These are phyloP conservation scores for Rubia tinctorum DNA, from an alignment of 305 asterid genomes.

Conservation along the genomic window DNA sequence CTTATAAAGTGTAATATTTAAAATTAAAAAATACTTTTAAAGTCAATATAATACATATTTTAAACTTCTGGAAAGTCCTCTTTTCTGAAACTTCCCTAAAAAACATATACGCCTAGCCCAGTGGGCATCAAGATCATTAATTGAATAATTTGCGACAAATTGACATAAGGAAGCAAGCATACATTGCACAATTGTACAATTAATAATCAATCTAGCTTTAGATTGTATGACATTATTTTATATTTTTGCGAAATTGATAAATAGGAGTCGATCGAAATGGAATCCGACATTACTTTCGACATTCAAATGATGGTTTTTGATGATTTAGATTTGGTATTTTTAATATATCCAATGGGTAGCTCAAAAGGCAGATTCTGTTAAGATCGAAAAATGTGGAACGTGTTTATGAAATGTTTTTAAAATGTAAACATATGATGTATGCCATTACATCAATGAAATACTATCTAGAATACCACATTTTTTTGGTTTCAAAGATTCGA, in stretches of 20 bases:
- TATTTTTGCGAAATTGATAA: background rate
- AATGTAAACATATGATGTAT: background rate
- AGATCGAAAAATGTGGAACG: background rate
- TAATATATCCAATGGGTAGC: too few species aligned
- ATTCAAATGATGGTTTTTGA: background rate
- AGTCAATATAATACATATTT: too few species aligned
- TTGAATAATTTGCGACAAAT: background rate
- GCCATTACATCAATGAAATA: background rate
- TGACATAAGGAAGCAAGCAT: background rate
- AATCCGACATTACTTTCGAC: slow-evolving; percentile 3
- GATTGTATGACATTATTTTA: background rate
- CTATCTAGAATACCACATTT: background rate
- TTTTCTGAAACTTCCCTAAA: too few species aligned
- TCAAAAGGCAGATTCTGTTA: slow-evolving; percentile 14
- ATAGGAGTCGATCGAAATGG: background rate
- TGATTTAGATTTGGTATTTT: too few species aligned
- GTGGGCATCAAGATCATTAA: background rate
- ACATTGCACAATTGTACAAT: background rate
- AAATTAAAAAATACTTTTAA: too few species aligned
- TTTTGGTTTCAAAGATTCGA: background rate
- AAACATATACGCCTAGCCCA: too few species aligned
- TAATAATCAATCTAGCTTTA: background rate
- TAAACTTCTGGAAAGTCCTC: too few species aligned
- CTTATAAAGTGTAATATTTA: too few species aligned
- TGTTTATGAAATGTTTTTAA: background rate